These are phyloP conservation scores for Penicillium ucsense DNA, from an alignment of 495 filamentous ascomycete species.

Conservation along the genomic window DNA sequence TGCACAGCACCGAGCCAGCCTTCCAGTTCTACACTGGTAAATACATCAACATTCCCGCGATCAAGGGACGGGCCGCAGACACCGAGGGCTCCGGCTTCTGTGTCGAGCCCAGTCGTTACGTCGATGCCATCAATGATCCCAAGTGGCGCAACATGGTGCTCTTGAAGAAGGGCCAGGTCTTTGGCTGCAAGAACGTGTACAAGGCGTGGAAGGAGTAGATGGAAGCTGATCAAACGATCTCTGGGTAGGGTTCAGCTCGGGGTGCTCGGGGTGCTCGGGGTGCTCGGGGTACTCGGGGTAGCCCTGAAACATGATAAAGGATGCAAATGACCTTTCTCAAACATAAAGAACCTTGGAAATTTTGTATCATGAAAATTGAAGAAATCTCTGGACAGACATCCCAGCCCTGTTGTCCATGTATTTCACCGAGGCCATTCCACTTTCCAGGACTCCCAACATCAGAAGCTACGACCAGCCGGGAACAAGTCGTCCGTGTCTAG, in stretches of 20 bases:
- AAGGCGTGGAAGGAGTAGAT: constrained; percentile 59
- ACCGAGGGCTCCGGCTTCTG: constrained; percentile 67
- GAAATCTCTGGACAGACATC: no score
- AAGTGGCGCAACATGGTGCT: constrained; percentile 70
- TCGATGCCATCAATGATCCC: constrained; percentile 74
- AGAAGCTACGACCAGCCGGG: no score
- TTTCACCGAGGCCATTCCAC: no score
- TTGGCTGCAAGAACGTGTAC: constrained; percentile 70
- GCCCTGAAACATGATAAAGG: no score
- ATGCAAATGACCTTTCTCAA: no score
- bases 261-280: not conserved
- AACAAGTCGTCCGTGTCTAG: no score
- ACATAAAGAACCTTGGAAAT: no score
- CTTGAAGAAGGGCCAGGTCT: constrained; percentile 69
- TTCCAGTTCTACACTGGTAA: constrained; percentile 96
- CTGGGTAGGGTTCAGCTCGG: no score
- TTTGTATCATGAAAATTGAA: no score
- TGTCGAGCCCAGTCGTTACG: constrained; percentile 81
- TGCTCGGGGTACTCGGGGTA: no score
- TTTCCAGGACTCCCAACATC: no score
- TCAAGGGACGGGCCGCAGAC: constrained; percentile 53
- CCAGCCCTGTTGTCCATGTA: no score
- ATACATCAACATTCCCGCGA: constrained; percentile 65
- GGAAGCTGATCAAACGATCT: not conserved
- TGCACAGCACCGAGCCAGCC: constrained; percentile 81